Base-by-base conservation (phyloP, 768 basidiomycete genomes). In the Phlebiopsis flavidoalba region DNA sequence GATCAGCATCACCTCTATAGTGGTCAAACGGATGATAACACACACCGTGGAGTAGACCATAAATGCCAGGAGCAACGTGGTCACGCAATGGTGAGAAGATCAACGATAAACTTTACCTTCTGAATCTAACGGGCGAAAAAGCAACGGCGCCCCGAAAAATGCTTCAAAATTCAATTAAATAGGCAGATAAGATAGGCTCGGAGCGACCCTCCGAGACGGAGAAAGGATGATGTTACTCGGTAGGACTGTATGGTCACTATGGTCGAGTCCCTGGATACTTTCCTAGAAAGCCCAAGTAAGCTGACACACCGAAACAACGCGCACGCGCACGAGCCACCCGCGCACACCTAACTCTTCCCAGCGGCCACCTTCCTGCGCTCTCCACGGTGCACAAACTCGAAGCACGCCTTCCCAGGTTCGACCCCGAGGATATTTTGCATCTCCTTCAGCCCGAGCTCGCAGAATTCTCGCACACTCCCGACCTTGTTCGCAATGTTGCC, bases 401-500 rank as follows among this genome's bases (percentile, higher is more conserved):
- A 93, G 66, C 91, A 90, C 14, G 80, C 72, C 68, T 84, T 89
- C 22, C 93, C 95, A 0, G 89, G 87, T 66, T 92, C 94, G 3
- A 82, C 82, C 5, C 94, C 94, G 37, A 96, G 70, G 22, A 95
- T 79, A 17, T 79, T 84, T 72, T 92, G 86, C 51, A 97, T 80
- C 59, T 85, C 76, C 60, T 74, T 70, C 61, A 86, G 69, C 48
- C 70, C 70, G 76, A 95, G 74, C 69, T 80, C 83, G 66, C 89
- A 91, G 59, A 98, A 72, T 70, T 88, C 87, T 57, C 84, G 78
- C 33, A 98, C 82, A 70, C 83, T 93, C 64, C 77, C 75, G n/a
- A 95, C 87, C 68, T 83, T 87, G 65, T 79, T 81, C 86, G 89
- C 90, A 52, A 98, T 86, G 72, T n/a, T 91, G 87, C 70, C 88